Base-by-base conservation (phyloP, 371 early-diverging fungal genomes). In the Mucor irregularis region DNA sequence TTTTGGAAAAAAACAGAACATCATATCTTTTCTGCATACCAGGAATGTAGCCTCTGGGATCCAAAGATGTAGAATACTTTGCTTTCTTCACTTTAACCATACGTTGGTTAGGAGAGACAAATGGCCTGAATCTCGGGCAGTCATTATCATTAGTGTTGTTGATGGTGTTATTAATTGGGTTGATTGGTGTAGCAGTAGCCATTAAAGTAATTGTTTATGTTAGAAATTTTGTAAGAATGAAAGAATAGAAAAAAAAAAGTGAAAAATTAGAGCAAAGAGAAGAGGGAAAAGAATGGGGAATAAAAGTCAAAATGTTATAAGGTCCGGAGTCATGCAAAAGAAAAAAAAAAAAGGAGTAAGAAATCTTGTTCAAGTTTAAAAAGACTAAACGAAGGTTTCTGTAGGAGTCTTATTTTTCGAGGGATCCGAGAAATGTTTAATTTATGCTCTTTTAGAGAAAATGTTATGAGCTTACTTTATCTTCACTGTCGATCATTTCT, bases 31-130 rank as follows among this genome's bases (percentile, higher is more conserved):
- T 14, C 8, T 17, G 1, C 4, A 37, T 81, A 85, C 85, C 85
- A 49, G 88, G 86, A 62, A 87, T 82, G 63, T 81, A 85, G 25
- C 88, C 86, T 52, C 88, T 64, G 4, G 83, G 73, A 61, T 87
- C 88, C 8, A 83, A 71, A 6, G 84, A 83, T 29, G 88, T 87
- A 4, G 86, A 82, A 49, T 87, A 87, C 2, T 61, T 49, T 17
- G 42, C 55, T 7, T 35, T 44, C 28, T 49, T 55, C 5, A 82
- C 71, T 35, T 73, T 74, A 35, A 68, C 39, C 16, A 52, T 51
- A 13, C 59, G 55, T 19, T 61, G 55, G 5, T 37, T 50, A 10
- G 70, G 58, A 29, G 56, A 50, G 3, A 55, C 33, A 48, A 62
- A 62, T 13, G 74, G 71, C 9, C 62, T 47, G 39, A 55, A 66